Conservation (phyloP, 345 rosid species). For the Theobroma cacao region DNA sequence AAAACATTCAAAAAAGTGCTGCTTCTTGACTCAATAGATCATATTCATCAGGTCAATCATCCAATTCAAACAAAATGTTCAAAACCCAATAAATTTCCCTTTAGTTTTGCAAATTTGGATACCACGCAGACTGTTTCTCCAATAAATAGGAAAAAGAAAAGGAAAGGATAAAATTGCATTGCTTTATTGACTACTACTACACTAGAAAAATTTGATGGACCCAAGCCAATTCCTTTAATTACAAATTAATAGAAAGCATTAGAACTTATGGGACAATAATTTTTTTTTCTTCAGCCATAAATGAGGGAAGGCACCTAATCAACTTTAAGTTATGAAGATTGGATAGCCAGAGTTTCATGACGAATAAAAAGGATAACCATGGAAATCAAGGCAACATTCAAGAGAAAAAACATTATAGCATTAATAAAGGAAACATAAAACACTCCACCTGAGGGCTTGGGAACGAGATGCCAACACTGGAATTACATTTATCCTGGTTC, state of each 20-base stretch:
- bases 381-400: background rate
- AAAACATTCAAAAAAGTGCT: background rate
- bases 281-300: background rate
- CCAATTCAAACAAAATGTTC: background rate
- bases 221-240: no score
- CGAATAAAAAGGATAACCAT: background rate
- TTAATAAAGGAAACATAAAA: background rate
- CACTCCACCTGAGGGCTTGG: slow-evolving; percentile 18
- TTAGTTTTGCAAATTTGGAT: background rate
- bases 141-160: no score
- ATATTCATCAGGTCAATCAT: background rate
- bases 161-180: background rate
- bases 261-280: no score
- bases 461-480: slow-evolving; percentile 47
- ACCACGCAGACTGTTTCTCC: background rate
- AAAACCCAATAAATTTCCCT: background rate
- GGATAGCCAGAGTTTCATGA: background rate
- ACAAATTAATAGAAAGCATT: no score
- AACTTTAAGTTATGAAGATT: background rate
- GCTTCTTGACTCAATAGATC: background rate
- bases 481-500: slow-evolving; percentile 77
- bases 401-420: background rate
- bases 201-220: no score
- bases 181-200: background rate
- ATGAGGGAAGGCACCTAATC: background rate